A percentile compares a stretch with the other conserved stretches of the same genome.
These are phyloP conservation scores for Aspergillus floridensis DNA, from an alignment of 2,329 filamentous ascomycete genomes.

Conservation along the genomic window DNA sequence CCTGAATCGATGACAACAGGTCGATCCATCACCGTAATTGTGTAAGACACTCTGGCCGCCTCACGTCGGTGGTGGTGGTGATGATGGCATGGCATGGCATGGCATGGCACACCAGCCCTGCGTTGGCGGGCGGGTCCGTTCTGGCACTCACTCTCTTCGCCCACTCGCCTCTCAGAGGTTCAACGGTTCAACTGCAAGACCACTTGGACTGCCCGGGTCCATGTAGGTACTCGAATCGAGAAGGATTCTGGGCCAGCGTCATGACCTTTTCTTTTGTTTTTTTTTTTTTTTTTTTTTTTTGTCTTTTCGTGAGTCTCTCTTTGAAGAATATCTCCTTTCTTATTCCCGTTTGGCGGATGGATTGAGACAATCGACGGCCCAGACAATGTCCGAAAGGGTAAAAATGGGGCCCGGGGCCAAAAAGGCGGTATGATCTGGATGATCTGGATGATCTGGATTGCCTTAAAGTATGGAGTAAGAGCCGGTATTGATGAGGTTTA, in stretches of 20 bases:
- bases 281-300: not conserved
- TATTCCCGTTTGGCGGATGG: not conserved
- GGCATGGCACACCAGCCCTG: constrained; percentile 8
- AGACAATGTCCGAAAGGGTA: not conserved
- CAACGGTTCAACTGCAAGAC: constrained; percentile 22
- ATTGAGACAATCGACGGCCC: not conserved
- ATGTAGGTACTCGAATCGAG: constrained; percentile 20
- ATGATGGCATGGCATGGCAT: not conserved
- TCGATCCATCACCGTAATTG: constrained; percentile 13
- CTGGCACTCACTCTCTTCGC: constrained; percentile 1
- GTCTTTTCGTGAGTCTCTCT: not conserved
- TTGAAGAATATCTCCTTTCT: too few relatives aligned
- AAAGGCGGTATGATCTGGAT: constrained; percentile 4
- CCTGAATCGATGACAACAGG: constrained; percentile 18
- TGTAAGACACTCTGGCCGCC: constrained; percentile 10
- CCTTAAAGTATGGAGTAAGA: not conserved
- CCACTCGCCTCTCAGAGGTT: constrained; percentile 21
- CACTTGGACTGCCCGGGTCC: constrained; percentile 22
- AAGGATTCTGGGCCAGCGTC: constrained; percentile 3
- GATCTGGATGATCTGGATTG: constrained; percentile 1
- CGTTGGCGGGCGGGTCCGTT: constrained; percentile 23
- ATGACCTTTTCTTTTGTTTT: not conserved
- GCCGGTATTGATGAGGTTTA: not conserved
- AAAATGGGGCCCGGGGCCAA: not conserved
- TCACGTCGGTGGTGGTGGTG: not conserved